Evolutionary conservation across 2,329 filamentous ascomycete species (phyloP).

Genomic region (Metarhizium robertsii): DNA sequence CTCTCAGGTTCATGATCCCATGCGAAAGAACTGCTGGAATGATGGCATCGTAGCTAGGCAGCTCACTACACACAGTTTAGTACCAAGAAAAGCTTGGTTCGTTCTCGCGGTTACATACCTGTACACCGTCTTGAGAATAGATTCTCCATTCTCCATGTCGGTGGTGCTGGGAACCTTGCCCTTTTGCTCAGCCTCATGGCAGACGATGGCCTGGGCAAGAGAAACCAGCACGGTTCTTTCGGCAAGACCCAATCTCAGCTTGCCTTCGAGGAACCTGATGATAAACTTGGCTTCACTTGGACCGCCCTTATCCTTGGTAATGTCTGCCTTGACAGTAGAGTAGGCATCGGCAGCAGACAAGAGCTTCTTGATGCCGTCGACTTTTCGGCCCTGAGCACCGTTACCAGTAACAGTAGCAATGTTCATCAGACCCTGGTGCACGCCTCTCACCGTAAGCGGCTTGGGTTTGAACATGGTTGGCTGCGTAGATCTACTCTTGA

Average conservation of each 20-base stretch:
- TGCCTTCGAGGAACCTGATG: constrained; percentile 87
- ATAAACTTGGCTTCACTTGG: constrained; percentile 93
- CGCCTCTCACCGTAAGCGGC: constrained; percentile 73
- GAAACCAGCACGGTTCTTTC: constrained; percentile 89
- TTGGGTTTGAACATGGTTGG: constrained; percentile 99
- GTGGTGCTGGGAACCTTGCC: constrained; percentile 63
- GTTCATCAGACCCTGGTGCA: constrained; percentile 78
- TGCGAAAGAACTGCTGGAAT: constrained; percentile 81
- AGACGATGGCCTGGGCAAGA: constrained; percentile 78
- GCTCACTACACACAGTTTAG: constrained; percentile 49
- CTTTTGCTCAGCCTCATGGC: constrained; percentile 66
- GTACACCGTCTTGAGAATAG: constrained; percentile 82
- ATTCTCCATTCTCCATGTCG: constrained; percentile 75
- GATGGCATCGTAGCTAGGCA: constrained; percentile 92
- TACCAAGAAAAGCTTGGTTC: neutral
- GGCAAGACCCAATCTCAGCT: constrained; percentile 81
- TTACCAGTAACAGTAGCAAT: constrained; percentile 83
- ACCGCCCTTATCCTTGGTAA: constrained; percentile 84
- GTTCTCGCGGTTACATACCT: constrained; percentile 41
- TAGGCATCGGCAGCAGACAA: constrained; percentile 81
- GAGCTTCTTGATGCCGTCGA: constrained; percentile 91
- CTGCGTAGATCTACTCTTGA: constrained; percentile 91
- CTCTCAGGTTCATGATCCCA: constrained; percentile 72
- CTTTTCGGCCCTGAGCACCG: constrained; percentile 82
- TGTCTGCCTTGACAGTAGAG: constrained; percentile 70